Evolutionary conservation across 352 stramenopile genomes (phyloP), one percentile per base, ranked within the genome.

Genomic region (Pythium sp.): DNA sequence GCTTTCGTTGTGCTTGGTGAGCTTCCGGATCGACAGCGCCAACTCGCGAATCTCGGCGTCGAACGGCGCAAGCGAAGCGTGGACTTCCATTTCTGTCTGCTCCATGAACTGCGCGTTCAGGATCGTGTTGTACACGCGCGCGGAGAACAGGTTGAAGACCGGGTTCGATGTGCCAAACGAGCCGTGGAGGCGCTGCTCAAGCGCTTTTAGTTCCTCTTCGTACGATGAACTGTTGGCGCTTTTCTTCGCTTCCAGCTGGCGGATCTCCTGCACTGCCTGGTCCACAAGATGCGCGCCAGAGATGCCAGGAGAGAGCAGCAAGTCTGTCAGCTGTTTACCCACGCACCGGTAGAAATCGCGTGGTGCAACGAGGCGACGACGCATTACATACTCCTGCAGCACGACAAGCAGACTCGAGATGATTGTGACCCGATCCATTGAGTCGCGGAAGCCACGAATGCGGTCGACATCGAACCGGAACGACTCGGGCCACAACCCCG

Each of bases 1-100:
- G 11, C 58, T 74, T 60, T 92, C 81, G 53, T 94, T 94, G 75
- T 91, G 86, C 66, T 81, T 77, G n/a, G 73, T 78, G 20, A 94
- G 70, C 41, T 75, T 77, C 38, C 64, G 72, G 38, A 90, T 63
- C 28, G 63, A 62, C 14, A 38, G 32, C 20, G 68, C 79, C 14
- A 82, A 38, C 34, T 75, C 74, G 12, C 58, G 62, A 14, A 93
- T 72, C 24, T 92, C 80, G 0, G 53, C 32, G 1, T 76, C 76
- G 62, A 91, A 91, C 11, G 79, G 72, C 9, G 70, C 62, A 24
- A 93, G 70, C 26, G 86, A 90, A 12, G 77, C 46, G 49, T 91
- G 83, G 1, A 91, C 64, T 41, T 75, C 57, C 22, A 58, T 63
- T 6, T 72, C 67, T 15, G 61, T 32, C 12, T 62, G 32, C 15